A percentile compares a stretch with the other conserved stretches of the same genome.
phyloP scores from a whole-genome alignment of 139 green algal genomes.

The Tetraselmis striata region DNA sequence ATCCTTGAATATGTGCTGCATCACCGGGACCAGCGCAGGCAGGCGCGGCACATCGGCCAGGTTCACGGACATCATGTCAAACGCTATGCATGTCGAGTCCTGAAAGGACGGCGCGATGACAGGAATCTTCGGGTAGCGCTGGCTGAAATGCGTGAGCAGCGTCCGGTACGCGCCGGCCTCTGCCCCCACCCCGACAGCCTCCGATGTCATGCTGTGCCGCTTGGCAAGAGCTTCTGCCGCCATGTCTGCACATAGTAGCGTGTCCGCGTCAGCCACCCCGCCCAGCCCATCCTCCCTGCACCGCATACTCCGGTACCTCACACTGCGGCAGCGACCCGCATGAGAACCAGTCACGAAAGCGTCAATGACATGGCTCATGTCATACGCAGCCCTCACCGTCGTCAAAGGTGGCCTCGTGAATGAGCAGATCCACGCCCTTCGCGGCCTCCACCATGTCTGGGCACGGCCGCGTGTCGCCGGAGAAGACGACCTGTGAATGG shows the following conservation, averaged over 20 bases:
- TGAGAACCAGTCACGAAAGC: no score
- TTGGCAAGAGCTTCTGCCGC: conserved; percentile 79
- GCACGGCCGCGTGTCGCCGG: conserved; percentile 46
- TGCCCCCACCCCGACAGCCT: conserved; percentile 67
- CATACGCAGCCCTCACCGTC: not conserved
- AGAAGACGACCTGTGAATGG: conserved; percentile 32
- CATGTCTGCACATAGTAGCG: conserved; percentile 48
- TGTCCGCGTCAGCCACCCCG: no score
- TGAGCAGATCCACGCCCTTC: conserved; percentile 69
- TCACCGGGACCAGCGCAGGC: conserved; percentile 44
- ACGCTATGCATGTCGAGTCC: conserved; percentile 63
- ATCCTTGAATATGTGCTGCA: conserved; percentile 62
- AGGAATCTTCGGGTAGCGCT: conserved; percentile 85
- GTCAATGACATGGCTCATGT: no score
- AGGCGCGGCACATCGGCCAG: conserved; percentile 56
- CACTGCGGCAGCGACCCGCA: no score
- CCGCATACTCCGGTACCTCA: not conserved
- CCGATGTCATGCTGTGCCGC: conserved; percentile 78
- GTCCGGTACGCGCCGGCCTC: conserved; percentile 75
- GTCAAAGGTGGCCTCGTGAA: conserved; percentile 74
- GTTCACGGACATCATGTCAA: conserved; percentile 94
- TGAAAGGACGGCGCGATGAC: conserved; percentile 39
- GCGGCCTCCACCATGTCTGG: conserved; percentile 67
- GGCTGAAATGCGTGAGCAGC: conserved; percentile 95
- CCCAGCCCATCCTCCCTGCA: no score